Percentiles rank a stretch among this genome's conserved stretches.
Evolutionary conservation across 108 stramenopile genomes (phyloP).

Genomic region (Aureococcus anophagefferens): DNA sequence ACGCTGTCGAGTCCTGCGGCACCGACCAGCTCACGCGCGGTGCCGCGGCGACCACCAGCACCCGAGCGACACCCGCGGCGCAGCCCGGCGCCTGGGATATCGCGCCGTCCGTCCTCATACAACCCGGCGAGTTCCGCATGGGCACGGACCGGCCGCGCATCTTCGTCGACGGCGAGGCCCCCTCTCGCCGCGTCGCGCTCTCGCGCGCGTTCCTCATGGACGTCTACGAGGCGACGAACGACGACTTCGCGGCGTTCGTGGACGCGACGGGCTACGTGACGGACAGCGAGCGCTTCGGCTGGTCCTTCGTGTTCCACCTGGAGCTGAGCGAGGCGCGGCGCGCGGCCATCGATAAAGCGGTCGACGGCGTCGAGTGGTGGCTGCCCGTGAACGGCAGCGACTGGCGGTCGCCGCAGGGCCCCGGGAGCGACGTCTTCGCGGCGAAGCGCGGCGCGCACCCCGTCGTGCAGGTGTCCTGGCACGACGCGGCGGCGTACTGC

Average conservation of each 20-base stretch:
- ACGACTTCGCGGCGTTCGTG: conserved; percentile 35
- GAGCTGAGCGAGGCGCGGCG: conserved; percentile 35
- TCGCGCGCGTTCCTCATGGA: background rate
- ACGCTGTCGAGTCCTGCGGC: too few relatives aligned
- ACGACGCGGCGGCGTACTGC: conserved; percentile 45
- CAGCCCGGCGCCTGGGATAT: too few relatives aligned
- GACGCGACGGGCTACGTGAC: conserved; percentile 22
- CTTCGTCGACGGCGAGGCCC: background rate
- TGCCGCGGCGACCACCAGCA: too few relatives aligned
- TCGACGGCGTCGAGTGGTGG: conserved; percentile 55
- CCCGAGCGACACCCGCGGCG: too few relatives aligned
- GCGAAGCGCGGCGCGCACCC: conserved; percentile 14
- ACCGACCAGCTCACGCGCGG: too few relatives aligned
- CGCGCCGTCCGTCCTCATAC: background rate
- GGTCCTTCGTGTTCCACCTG: conserved; percentile 39
- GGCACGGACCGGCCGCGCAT: background rate
- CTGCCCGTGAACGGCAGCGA: conserved; percentile 25
- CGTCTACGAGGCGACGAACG: conserved; percentile 19
- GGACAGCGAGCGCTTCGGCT: conserved; percentile 34
- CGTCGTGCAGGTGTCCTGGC: conserved; percentile 43
- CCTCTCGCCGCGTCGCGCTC: background rate
- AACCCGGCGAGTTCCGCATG: background rate
- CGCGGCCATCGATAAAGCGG: conserved; percentile 53
- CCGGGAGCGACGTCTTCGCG: conserved; percentile 15
- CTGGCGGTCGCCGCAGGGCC: conserved; percentile 36